Conservation (phyloP, 371 early-diverging fungal species). For the Mucor saturninus region DNA sequence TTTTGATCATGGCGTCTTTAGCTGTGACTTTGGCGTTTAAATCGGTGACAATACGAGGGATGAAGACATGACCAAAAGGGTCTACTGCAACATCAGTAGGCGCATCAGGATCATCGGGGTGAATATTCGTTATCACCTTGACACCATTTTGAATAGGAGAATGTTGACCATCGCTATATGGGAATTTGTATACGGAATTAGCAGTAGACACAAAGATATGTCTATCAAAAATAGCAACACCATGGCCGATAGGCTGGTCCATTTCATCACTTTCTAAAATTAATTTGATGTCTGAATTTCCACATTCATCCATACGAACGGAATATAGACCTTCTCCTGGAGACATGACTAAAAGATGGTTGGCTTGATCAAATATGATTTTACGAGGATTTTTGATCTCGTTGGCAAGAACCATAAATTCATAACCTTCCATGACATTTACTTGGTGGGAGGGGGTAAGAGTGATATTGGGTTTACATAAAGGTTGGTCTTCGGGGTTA, state of each 20-base stretch:
- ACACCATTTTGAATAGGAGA: slow-evolving; percentile 30
- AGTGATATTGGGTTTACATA: slow-evolving; percentile 34
- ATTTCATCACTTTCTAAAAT: slow-evolving; percentile 23
- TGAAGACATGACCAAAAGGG: slow-evolving; percentile 42
- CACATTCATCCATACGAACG: slow-evolving; percentile 50
- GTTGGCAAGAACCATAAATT: slow-evolving; percentile 36
- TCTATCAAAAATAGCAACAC: slow-evolving; percentile 32
- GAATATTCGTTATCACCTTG: slow-evolving; percentile 33
- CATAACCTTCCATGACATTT: slow-evolving; percentile 43
- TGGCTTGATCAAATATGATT: slow-evolving; percentile 40
- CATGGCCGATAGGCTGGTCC: slow-evolving; percentile 27
- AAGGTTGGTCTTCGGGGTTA: slow-evolving; percentile 39
- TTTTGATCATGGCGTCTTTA: slow-evolving; percentile 42
- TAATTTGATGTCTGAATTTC: slow-evolving; percentile 32
- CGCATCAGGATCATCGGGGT: slow-evolving; percentile 15
- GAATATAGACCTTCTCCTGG: slow-evolving; percentile 36
- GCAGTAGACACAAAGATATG: slow-evolving; percentile 40
- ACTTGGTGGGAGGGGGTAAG: slow-evolving; percentile 29
- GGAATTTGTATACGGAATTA: slow-evolving; percentile 39
- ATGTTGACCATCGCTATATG: slow-evolving; percentile 53
- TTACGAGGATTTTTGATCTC: slow-evolving; percentile 37
- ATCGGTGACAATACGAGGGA: slow-evolving; percentile 35
- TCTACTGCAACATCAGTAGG: slow-evolving; percentile 43
- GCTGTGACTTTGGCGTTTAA: slow-evolving; percentile 13
- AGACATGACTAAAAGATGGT: slow-evolving; percentile 45